These are phyloP conservation scores for Tuctoria greenei DNA, from an alignment of 176 grass and related monocot species.

Conservation along the genomic window DNA sequence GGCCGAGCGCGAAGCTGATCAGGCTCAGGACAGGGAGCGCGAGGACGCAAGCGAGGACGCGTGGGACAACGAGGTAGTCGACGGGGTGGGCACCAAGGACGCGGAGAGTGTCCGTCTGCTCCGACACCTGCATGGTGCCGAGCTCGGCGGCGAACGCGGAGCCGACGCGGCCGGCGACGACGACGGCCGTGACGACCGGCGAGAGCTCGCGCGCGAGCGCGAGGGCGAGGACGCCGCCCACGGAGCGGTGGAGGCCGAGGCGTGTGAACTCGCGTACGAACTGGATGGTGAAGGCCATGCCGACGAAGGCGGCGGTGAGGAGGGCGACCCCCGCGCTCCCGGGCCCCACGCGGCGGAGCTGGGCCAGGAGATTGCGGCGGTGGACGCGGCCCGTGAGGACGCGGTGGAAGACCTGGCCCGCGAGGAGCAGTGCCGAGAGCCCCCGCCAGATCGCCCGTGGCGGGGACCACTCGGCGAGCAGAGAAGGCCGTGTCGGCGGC, in stretches of 20 bases:
- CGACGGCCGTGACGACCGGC: conserved; percentile 89
- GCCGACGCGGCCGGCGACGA: conserved; percentile 72
- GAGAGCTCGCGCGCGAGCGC: conserved; percentile 83
- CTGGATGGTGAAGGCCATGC: conserved; percentile 99
- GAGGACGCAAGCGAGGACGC: conserved; percentile 82
- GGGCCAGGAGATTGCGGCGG: conserved; percentile 85
- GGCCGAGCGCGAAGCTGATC: conserved; percentile 79
- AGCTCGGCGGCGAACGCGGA: conserved; percentile 98
- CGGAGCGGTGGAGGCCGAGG: conserved; percentile 93
- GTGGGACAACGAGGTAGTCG: conserved; percentile 86
- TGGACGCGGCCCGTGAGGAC: conserved; percentile 69
- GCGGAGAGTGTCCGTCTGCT: conserved; percentile 90
- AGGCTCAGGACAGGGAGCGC: conserved; percentile 81
- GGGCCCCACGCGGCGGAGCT: conserved; percentile 80
- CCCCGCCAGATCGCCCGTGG: conserved; percentile 82
- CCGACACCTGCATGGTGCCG: conserved; percentile 98
- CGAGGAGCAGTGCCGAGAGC: conserved; percentile 78
- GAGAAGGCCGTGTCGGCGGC: not conserved
- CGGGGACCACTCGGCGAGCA: conserved; percentile 59
- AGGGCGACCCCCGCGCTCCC: conserved; percentile 82
- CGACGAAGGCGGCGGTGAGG: conserved; percentile 89
- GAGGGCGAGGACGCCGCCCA: conserved; percentile 92
- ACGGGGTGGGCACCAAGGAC: conserved; percentile 81
- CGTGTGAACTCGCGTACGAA: conserved; percentile 99
- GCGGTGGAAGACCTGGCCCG: conserved; percentile 81